Evolutionary conservation across 139 green algal species (phyloP).

Genomic region (Coelastrella sp.): DNA sequence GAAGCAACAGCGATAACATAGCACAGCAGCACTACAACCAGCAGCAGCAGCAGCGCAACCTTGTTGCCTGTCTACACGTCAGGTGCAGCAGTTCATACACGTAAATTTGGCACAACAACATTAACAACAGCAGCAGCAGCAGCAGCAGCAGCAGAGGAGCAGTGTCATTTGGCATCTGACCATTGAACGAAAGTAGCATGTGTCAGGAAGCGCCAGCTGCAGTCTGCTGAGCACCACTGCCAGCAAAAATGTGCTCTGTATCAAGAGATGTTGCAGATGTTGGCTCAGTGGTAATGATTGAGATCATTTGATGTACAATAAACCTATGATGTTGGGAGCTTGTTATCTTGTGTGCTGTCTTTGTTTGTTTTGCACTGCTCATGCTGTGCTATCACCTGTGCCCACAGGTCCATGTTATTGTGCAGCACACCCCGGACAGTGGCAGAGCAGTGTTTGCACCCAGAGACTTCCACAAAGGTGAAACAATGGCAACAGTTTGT

Average conservation of each 20-base stretch:
- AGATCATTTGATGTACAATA: too few species aligned
- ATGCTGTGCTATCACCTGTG: conserved; percentile 53
- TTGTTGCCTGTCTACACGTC: not conserved
- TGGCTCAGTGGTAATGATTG: too few species aligned
- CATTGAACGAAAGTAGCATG: not conserved
- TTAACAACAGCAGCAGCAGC: not conserved
- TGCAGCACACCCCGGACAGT: not conserved
- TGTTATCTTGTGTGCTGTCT: too few species aligned
- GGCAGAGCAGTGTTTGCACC: not conserved
- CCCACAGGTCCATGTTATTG: conserved; percentile 1
- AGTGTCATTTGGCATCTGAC: not conserved
- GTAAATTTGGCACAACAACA: too few species aligned
- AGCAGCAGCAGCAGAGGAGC: not conserved
- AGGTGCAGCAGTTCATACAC: not conserved
- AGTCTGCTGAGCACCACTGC: not conserved
- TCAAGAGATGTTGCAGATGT: too few species aligned
- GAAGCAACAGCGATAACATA: not conserved
- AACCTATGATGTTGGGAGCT: too few species aligned
- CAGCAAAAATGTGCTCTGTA: too few species aligned
- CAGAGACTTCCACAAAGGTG: conserved; percentile 5
- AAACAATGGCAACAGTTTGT: not conserved
- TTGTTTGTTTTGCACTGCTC: conserved; percentile 44
- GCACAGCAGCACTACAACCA: not conserved
- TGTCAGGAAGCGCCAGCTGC: too few species aligned
- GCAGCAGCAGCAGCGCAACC: not conserved